Conservation (phyloP, 192 early-diverging fungal species). For the Backusella luteola region DNA sequence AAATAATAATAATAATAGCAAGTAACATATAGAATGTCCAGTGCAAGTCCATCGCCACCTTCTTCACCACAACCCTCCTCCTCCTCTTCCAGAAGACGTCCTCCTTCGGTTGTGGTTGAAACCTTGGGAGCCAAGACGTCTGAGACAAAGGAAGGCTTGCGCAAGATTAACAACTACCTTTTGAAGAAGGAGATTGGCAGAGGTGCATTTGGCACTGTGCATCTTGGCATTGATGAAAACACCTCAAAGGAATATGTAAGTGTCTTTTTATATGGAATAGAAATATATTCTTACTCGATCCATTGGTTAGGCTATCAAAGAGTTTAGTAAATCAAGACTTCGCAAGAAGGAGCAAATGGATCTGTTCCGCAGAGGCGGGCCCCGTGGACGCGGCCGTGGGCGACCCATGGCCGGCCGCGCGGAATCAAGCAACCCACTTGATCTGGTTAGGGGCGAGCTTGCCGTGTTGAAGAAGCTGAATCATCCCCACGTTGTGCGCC, state of each 20-base stretch:
- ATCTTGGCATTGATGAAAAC: constrained; percentile 61
- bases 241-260: constrained; percentile 59
- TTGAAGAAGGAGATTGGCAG: constrained; percentile 76
- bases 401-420: constrained; percentile 46
- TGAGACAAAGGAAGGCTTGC: constrained; percentile 70
- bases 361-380: constrained; percentile 40
- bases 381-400: constrained; percentile 55
- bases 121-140: constrained; percentile 60
- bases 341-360: constrained; percentile 66
- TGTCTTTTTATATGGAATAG: not conserved
- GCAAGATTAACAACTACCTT: constrained; percentile 81
- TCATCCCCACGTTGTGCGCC: constrained; percentile 82
- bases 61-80: not conserved
- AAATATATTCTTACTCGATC: too few relatives aligned
- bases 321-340: constrained; percentile 86
- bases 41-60: constrained; percentile 8
- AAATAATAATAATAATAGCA: not conserved
- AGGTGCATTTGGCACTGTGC: constrained; percentile 90
- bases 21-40: not conserved
- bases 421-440: constrained; percentile 69
- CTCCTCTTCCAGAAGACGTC: constrained; percentile 12
- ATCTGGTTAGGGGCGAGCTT: constrained; percentile 84
- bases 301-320: constrained; percentile 79
- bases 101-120: constrained; percentile 38
- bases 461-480: constrained; percentile 94